These are phyloP conservation scores for Malassezia psittaci DNA, from an alignment of 1,284 basidiomycete species.

Conservation along the genomic window DNA sequence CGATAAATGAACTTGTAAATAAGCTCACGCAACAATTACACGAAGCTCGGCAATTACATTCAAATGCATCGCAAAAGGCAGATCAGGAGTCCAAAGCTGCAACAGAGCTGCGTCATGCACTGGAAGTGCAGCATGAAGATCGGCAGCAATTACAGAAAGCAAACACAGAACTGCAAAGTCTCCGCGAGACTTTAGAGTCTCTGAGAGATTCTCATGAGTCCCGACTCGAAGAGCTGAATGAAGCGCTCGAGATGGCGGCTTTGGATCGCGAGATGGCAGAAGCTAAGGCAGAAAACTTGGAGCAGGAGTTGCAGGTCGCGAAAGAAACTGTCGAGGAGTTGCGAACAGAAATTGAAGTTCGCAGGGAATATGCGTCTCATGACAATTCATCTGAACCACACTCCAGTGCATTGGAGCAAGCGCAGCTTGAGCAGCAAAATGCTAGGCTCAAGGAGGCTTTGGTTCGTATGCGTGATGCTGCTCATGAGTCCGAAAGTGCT, in stretches of 20 bases:
- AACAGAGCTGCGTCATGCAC: no score
- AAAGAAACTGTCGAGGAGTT: slow-evolving; percentile 69
- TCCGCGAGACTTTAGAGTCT: neutral
- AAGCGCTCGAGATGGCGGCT: slow-evolving; percentile 86
- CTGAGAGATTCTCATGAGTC: neutral
- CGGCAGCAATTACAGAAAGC: no score
- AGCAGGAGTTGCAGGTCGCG: slow-evolving; percentile 64
- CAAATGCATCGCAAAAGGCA: no score
- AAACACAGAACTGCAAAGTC: neutral
- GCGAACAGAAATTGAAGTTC: slow-evolving; percentile 71
- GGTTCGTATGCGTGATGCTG: slow-evolving; percentile 59
- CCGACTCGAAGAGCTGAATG: slow-evolving; percentile 58
- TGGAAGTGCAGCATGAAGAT: no score
- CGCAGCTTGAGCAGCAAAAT: slow-evolving; percentile 23
- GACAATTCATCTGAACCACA: slow-evolving; percentile 19
- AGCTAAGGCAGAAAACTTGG: slow-evolving; percentile 72
- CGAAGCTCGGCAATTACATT: no score
- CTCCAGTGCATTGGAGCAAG: slow-evolving; percentile 18
- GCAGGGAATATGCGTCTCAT: slow-evolving; percentile 51
- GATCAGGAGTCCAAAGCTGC: no score
- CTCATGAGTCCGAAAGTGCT: slow-evolving; percentile 75
- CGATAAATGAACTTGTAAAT: no score
- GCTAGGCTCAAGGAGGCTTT: slow-evolving; percentile 11
- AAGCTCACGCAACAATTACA: no score
- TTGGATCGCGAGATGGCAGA: slow-evolving; percentile 96